Conservation (phyloP, 2,329 filamentous ascomycete species). For the Magnaporthales sp. region DNA sequence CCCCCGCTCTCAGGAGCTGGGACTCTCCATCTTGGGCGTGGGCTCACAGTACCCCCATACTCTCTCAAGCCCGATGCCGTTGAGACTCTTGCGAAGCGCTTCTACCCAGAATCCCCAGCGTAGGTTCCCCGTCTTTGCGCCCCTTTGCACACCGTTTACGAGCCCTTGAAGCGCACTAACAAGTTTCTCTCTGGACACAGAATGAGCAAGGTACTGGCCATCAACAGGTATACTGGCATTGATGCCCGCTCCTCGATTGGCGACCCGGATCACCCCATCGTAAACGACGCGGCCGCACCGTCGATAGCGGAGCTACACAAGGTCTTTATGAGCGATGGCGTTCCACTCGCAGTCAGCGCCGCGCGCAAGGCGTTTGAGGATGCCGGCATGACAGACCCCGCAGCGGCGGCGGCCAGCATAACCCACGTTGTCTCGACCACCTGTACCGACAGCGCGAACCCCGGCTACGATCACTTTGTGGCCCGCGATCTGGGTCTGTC, state of each 20-base stretch:
- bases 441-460: slow-evolving; percentile 62
- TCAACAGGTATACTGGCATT: slow-evolving; percentile 58
- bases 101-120: slow-evolving; percentile 52
- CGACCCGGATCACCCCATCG: slow-evolving; percentile 49
- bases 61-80: slow-evolving; percentile 40
- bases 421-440: slow-evolving; percentile 61
- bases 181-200: slow-evolving; percentile 23
- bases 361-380: slow-evolving; percentile 46
- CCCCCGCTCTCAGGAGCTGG: slow-evolving; percentile 36
- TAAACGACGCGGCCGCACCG: slow-evolving; percentile 45
- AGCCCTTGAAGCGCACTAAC: background rate
- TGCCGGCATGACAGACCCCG: slow-evolving; percentile 32
- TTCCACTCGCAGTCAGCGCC: slow-evolving; percentile 48
- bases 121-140: slow-evolving; percentile 25
- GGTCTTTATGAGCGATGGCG: slow-evolving; percentile 46
- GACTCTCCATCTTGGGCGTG: slow-evolving; percentile 52
- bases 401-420: slow-evolving; percentile 32
- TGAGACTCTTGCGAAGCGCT: slow-evolving; percentile 42
- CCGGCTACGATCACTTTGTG: slow-evolving; percentile 59
- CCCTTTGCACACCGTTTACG: background rate
- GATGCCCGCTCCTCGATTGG: slow-evolving; percentile 55
- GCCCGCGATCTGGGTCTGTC: slow-evolving; percentile 48
- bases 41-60: slow-evolving; percentile 53
- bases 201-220: slow-evolving; percentile 53
- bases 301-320: slow-evolving; percentile 46